Percentiles rank a stretch among this genome's conserved stretches.
Conservation (phyloP, 1,139 yeast genomes). For the Saccharomycopsis hybrid region DNA sequence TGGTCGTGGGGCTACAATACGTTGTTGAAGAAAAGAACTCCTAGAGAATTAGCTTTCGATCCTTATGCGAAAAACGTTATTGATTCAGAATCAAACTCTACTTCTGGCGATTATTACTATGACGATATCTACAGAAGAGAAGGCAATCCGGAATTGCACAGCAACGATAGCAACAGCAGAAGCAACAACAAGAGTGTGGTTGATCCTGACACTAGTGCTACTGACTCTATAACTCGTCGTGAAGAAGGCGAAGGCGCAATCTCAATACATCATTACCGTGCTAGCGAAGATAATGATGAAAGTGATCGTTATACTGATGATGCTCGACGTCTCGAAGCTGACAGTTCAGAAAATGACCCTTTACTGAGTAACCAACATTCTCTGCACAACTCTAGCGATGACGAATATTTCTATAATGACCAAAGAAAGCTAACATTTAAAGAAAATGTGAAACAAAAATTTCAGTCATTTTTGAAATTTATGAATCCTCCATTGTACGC, state of each 20-base stretch:
- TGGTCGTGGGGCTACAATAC: constrained; percentile 94
- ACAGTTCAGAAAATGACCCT: neutral
- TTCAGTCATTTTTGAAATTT: constrained; percentile 33
- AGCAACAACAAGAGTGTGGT: neutral
- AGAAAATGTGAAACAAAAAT: constrained; percentile 10
- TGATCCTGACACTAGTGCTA: neutral
- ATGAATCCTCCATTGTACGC: constrained; percentile 97
- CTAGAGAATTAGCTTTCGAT: constrained; percentile 31
- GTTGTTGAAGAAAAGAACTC: constrained; percentile 48
- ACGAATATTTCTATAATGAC: constrained; percentile 7
- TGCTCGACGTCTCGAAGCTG: neutral
- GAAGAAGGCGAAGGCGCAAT: neutral
- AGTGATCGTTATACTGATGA: neutral
- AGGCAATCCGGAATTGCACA: neutral
- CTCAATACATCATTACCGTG: too few relatives aligned
- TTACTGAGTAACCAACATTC: neutral
- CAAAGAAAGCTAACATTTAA: constrained; percentile 18
- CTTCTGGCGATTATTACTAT: neutral
- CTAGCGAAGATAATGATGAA: neutral
- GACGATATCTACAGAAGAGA: neutral
- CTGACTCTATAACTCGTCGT: neutral
- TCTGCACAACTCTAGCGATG: neutral
- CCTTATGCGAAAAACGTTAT: constrained; percentile 14
- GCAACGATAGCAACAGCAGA: neutral
- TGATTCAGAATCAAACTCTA: neutral